Base-by-base conservation (phyloP, 2,329 filamentous ascomycete genomes). In the Aspergillus arachidicola region DNA sequence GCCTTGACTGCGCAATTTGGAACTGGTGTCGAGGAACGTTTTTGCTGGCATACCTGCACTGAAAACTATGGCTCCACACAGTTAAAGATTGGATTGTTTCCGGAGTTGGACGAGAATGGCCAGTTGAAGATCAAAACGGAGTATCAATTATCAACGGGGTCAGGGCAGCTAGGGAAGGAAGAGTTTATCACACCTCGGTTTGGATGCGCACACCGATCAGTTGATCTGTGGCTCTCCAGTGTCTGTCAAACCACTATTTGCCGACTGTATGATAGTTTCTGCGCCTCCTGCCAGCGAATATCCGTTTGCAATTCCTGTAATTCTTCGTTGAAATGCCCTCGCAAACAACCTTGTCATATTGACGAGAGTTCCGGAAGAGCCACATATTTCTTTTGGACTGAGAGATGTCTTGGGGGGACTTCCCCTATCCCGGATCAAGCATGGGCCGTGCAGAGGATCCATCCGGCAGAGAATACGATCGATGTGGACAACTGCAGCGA, bases 181-280 rank as follows among this genome's bases (percentile, higher is more conserved):
- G 73, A 76, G 50, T 70, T 67, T 38, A 78, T 79, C 67, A 78
- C 77, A 10, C 72, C 77, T n/a, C 75, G 77, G 2, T 78, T 79
- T 57, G 77, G 76, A 50, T 79, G 77, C 56, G 76, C 77, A 23
- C 77, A 79, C 64, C 71, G 77, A 58, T 79, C 77, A 0, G 68
- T 78, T 57, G 77, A 79, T 63, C 64, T 79, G n/a, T 79, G 77
- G 77, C 60, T 79, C 19, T 75, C 76, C 7, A 76, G 76, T 56
- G 75, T 78, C 43, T 75, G 76, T 38, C 76, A 79, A 62, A 75
- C 74, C 14, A 73, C 72, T 1, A 69, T 77, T 61, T 79, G 77
- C 53, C 75, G 72, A 28, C 66, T 73, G 10, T 71, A 75, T 58
- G 74, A 78, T 58, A 71, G 68, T 6, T 69, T 68, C 58, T 79